These are phyloP conservation scores for Aspergillus carlsbadensis DNA, from an alignment of 495 filamentous ascomycete species.

Conservation along the genomic window DNA sequence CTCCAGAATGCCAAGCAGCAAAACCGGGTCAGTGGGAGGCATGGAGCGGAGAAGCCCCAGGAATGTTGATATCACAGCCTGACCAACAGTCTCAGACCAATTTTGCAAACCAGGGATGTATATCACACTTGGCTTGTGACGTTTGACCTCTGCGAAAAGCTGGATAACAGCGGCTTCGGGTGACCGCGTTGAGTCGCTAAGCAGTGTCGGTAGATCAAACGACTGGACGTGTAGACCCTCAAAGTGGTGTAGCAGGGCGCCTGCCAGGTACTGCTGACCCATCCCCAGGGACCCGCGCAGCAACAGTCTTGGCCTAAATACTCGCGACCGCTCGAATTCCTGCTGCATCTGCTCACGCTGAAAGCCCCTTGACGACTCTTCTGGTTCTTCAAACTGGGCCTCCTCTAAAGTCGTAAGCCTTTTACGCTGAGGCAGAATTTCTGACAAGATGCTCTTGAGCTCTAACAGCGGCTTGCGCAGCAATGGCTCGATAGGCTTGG, in stretches of 20 bases:
- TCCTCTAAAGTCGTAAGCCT: conserved; percentile 87
- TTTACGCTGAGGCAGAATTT: conserved; percentile 79
- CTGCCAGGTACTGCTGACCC: conserved; percentile 89
- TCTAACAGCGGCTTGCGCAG: conserved; percentile 67
- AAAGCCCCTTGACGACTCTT: conserved; percentile 78
- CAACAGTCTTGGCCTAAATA: conserved; percentile 85
- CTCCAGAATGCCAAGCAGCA: conserved; percentile 82
- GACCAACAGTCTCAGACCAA: conserved; percentile 75
- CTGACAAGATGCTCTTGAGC: conserved; percentile 65
- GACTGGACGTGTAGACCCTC: conserved; percentile 92
- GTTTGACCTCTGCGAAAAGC: conserved; percentile 84
- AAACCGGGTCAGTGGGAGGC: conserved; percentile 80
- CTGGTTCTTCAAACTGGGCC: conserved; percentile 85
- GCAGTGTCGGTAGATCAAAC: conserved; percentile 85
- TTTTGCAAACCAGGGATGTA: conserved; percentile 86
- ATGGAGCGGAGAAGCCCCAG: conserved; percentile 72
- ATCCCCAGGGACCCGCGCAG: conserved; percentile 78
- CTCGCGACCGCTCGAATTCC: conserved; percentile 83
- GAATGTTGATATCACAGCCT: conserved; percentile 72
- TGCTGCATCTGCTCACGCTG: conserved; percentile 80
- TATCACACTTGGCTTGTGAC: conserved; percentile 94
- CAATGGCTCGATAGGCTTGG: conserved; percentile 76
- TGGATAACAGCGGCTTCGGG: conserved; percentile 85
- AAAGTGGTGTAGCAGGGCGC: conserved; percentile 83
- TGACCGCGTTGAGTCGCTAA: conserved; percentile 69